phyloP scores from a whole-genome alignment of 108 stramenopile species.

The Skeletonema menzelii region DNA sequence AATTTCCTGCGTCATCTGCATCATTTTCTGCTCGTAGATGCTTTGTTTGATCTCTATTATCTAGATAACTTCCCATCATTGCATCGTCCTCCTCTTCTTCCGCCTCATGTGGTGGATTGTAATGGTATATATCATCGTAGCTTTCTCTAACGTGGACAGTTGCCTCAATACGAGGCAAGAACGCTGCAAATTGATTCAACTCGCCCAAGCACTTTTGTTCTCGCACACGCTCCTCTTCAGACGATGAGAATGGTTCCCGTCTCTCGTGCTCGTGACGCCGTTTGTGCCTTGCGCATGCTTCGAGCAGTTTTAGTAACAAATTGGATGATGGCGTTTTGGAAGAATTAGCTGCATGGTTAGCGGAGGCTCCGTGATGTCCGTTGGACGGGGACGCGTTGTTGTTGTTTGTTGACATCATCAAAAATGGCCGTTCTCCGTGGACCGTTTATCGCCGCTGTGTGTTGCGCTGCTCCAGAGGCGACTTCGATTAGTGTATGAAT shows the following conservation, averaged over 20 bases:
- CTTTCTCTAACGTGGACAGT: slow-evolving; percentile 5
- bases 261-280: slow-evolving; percentile 26
- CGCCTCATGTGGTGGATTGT: background rate
- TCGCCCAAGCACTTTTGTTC: slow-evolving; percentile 23
- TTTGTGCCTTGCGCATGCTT: slow-evolving; percentile 42
- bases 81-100: background rate
- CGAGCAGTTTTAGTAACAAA: slow-evolving; percentile 35
- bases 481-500: too few relatives aligned
- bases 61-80: background rate
- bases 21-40: background rate
- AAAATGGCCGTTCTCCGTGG: too few relatives aligned
- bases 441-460: too few relatives aligned
- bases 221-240: background rate
- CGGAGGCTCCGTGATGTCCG: background rate
- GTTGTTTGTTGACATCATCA: background rate
- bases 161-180: slow-evolving; percentile 37
- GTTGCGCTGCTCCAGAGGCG: too few relatives aligned
- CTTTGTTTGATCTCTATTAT: background rate
- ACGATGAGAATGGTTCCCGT: background rate
- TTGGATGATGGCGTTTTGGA: background rate
- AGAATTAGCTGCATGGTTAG: background rate
- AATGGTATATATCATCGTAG: slow-evolving; percentile 13
- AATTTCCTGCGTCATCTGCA: slow-evolving; percentile 48
- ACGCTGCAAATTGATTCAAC: slow-evolving; percentile 16
- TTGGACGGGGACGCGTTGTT: background rate